Base-by-base conservation (phyloP, 2,329 filamentous ascomycete genomes). In the Aspergillus ibericus region DNA sequence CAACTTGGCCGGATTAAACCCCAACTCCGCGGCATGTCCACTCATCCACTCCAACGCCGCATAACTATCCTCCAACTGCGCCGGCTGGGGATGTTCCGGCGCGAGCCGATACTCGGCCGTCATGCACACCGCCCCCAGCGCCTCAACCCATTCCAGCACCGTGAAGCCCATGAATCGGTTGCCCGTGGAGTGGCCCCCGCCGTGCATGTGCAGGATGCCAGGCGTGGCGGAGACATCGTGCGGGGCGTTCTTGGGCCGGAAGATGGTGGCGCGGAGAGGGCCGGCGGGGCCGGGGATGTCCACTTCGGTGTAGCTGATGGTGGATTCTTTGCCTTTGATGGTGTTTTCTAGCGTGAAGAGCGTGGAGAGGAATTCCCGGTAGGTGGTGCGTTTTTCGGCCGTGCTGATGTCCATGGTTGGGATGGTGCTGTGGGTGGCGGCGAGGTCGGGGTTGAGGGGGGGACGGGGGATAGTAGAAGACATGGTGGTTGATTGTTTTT, bases 51-150 rank as follows among this genome's bases (percentile, higher is more conserved):
- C 7, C 9, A 57, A 42, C 4, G 27, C 48, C 10, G 49, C 40
- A 20, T 53, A 53, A n/a, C 48, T 46, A 16, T 57, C 55, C 1
- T 53, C 15, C 8, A 47, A 7, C 15, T 40, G 48, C 3, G 55
- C 55, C 0, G 55, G 55, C 3, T 40, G 38, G 1, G 35, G 55
- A n/a, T 57, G 55, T 13, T 57, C 55, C 16, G 55, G 55, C 0
- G 55, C 55, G 18, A 57, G 49, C 2, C 55, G 16, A 13, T 57
- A 57, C 40, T 57, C 55, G 15, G 46, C 49, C 0, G 53, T 22
- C 10, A 57, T 36, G 36, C 20, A 8, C 1, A 57, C 55, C 2
- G 46, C 18, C 5, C 52, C 48, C 9, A 46, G 13, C 10, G 16
- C 18, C 12, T 22, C 53, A 0, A 25, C 46, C 18, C 25, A 55